A percentile compares a stretch with the other conserved stretches of the same genome.
phyloP scores from a whole-genome alignment of 1,284 basidiomycete genomes.

The Naganishia albida region DNA sequence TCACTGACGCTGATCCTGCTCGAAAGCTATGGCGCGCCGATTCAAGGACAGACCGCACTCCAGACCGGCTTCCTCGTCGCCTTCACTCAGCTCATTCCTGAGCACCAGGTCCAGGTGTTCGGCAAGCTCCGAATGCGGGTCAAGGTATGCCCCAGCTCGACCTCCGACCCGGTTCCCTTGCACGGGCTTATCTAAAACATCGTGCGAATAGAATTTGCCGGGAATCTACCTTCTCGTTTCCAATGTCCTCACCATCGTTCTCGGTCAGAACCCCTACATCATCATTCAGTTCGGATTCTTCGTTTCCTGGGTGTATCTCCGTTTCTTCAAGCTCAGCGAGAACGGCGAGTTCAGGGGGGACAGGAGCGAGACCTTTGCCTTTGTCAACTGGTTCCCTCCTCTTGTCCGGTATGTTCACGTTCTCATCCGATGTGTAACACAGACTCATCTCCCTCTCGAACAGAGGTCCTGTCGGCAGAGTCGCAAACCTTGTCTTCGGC shows the following conservation, averaged over 20 bases:
- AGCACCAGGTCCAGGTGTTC: slow-evolving; percentile 92
- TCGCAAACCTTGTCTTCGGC: slow-evolving; percentile 69
- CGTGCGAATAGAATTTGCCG: slow-evolving; percentile 68
- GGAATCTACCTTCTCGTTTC: slow-evolving; percentile 92
- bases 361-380: slow-evolving; percentile 92
- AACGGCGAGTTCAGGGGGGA: slow-evolving; percentile 67
- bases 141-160: slow-evolving; percentile 63
- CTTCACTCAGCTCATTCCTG: slow-evolving; percentile 95
- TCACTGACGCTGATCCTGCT: background rate
- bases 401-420: slow-evolving; percentile 70
- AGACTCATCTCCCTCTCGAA: background rate
- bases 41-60: slow-evolving; percentile 90
- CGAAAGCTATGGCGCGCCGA: slow-evolving; percentile 76
- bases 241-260: slow-evolving; percentile 80
- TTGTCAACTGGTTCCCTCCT: slow-evolving; percentile 95
- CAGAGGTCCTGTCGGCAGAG: slow-evolving; percentile 59
- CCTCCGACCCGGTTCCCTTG: background rate
- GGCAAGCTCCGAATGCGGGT: slow-evolving; percentile 82
- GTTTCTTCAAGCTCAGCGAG: slow-evolving; percentile 89
- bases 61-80: slow-evolving; percentile 89
- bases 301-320: slow-evolving; percentile 86
- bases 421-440: background rate
- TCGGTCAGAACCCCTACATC: slow-evolving; percentile 91
- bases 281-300: slow-evolving; percentile 98
- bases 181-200: background rate